phyloP scores from a whole-genome alignment of 257 asterid genomes.

The Prunella vulgaris region DNA sequence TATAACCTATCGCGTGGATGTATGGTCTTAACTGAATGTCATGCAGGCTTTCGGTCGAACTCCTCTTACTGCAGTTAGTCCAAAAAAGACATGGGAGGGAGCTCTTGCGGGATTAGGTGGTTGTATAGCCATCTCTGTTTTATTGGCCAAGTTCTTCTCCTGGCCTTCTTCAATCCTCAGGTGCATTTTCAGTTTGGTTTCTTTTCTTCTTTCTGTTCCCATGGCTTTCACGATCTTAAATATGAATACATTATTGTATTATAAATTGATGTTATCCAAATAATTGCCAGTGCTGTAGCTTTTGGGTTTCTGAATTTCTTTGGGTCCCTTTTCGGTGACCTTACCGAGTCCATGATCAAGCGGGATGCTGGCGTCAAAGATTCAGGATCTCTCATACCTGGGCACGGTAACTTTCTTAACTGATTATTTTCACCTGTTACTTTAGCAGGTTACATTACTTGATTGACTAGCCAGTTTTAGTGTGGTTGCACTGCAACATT shows the following conservation, averaged over 20 bases:
- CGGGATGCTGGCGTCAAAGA: conserved; percentile 99
- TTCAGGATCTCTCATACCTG: conserved; percentile 96
- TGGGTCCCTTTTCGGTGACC: conserved; percentile 96
- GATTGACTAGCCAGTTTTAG: not conserved
- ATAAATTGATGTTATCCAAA: conserved; percentile 13
- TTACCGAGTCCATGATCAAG: conserved; percentile 92
- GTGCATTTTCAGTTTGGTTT: conserved; percentile 28
- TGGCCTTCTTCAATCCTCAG: conserved; percentile 80
- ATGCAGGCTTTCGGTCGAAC: conserved; percentile 93
- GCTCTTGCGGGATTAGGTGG: conserved; percentile 82
- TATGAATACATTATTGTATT: not conserved
- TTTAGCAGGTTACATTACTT: not conserved
- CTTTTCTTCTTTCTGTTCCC: not conserved
- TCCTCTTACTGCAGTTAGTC: conserved; percentile 81
- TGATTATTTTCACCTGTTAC: not conserved
- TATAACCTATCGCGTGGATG: conserved; percentile 10
- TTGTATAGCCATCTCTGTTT: conserved; percentile 65
- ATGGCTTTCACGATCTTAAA: conserved; percentile 10
- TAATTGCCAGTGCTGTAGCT: conserved; percentile 63
- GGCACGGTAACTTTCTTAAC: conserved; percentile 64
- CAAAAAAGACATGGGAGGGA: conserved; percentile 99
- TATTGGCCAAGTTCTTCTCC: conserved; percentile 58
- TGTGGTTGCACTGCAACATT: not conserved
- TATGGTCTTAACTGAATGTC: conserved; percentile 21
- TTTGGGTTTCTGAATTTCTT: conserved; percentile 79